These are phyloP conservation scores for Melampsora americana DNA, from an alignment of 1,284 basidiomycete genomes.

Conservation along the genomic window DNA sequence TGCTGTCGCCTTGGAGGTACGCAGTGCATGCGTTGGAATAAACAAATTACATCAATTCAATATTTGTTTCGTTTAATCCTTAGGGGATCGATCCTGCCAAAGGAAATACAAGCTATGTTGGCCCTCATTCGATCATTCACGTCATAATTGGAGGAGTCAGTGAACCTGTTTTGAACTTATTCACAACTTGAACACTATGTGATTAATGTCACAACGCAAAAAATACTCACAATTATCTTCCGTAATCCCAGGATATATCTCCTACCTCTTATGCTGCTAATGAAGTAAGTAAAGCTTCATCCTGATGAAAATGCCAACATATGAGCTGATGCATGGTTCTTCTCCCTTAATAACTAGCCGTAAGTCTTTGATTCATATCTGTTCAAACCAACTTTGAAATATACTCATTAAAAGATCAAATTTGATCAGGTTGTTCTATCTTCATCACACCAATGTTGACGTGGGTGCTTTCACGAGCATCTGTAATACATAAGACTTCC, in stretches of 20 bases:
- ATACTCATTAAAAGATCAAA: background rate
- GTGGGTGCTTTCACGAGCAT: background rate
- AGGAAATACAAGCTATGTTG: background rate
- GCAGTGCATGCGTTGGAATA: background rate
- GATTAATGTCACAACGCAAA: background rate
- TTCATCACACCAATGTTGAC: conserved; percentile 31
- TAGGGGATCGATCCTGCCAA: conserved; percentile 29
- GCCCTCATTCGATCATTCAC: conserved; percentile 37
- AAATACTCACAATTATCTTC: background rate
- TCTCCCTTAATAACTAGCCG: background rate
- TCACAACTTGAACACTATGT: no score
- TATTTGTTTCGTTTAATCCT: background rate
- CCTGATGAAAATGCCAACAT: background rate
- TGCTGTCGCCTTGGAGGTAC: conserved; percentile 26
- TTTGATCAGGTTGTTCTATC: conserved; percentile 20
- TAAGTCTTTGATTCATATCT: background rate
- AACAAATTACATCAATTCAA: background rate
- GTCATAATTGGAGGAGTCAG: conserved; percentile 34
- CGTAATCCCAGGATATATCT: conserved; percentile 14
- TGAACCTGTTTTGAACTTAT: background rate
- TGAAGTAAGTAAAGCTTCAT: conserved; percentile 16
- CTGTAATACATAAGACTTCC: background rate
- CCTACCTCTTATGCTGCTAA: conserved; percentile 39
- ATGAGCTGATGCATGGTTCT: background rate
- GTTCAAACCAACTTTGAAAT: background rate